These are phyloP conservation scores for Jackrogersella multiformis DNA, from an alignment of 495 filamentous ascomycete genomes.

Conservation along the genomic window DNA sequence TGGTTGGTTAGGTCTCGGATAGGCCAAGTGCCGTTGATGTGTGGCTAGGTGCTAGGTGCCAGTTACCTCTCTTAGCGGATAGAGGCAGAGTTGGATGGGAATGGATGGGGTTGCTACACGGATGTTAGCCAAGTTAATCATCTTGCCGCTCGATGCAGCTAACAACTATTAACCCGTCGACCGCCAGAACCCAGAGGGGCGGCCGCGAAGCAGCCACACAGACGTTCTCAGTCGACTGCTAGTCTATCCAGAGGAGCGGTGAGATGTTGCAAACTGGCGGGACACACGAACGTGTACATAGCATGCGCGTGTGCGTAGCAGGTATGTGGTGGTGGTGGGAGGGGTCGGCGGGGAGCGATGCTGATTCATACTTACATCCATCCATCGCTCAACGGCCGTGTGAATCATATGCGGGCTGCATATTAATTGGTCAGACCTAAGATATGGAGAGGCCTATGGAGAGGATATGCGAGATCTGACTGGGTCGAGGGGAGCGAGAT, in stretches of 20 bases:
- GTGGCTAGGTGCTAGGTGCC: conserved; percentile 12
- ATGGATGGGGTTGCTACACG: conserved; percentile 2
- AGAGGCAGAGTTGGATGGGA: too few relatives aligned
- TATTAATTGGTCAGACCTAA: conserved; percentile 20
- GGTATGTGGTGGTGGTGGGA: too few relatives aligned
- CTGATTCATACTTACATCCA: conserved; percentile 20
- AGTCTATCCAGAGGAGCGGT: conserved; percentile 31
- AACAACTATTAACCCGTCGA: conserved; percentile 27
- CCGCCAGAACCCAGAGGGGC: conserved; percentile 36
- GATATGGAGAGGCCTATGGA: conserved; percentile 23
- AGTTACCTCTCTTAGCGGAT: too few relatives aligned
- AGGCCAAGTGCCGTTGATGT: conserved; percentile 16
- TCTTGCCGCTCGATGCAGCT: conserved; percentile 28
- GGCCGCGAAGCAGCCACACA: conserved; percentile 30
- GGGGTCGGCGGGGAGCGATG: conserved; percentile 26
- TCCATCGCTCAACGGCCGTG: conserved; percentile 8
- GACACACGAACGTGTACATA: conserved; percentile 5
- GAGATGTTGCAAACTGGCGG: conserved; percentile 38
- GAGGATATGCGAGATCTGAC: conserved; percentile 31
- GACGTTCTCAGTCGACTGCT: conserved; percentile 17
- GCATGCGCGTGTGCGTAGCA: background rate
- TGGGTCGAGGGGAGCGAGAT: conserved; percentile 6
- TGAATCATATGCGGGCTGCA: conserved; percentile 37
- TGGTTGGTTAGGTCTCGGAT: conserved; percentile 23
- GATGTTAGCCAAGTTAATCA: conserved; percentile 26